phyloP scores from a whole-genome alignment of 352 stramenopile genomes.

The Phytopythium kandeliae region DNA sequence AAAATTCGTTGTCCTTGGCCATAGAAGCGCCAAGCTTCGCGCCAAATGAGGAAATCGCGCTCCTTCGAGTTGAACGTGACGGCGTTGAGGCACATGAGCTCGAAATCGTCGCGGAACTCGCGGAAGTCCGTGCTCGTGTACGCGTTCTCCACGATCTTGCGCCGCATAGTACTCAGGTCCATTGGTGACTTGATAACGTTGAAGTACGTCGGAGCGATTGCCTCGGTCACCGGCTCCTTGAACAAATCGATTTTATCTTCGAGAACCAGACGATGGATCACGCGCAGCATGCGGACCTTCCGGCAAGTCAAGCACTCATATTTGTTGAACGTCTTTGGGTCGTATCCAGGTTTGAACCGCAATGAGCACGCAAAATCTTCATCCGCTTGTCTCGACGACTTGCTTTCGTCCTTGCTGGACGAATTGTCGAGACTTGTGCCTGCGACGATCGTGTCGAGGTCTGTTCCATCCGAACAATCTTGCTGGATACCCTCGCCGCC shows the following conservation, averaged over 20 bases:
- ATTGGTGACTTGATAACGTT: conserved; percentile 92
- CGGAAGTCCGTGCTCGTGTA: conserved; percentile 74
- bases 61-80: conserved; percentile 94
- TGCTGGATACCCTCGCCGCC: not conserved
- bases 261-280: conserved; percentile 45
- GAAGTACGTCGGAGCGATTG: conserved; percentile 91
- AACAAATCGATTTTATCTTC: conserved; percentile 91
- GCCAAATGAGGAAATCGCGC: conserved; percentile 88
- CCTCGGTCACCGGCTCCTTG: conserved; percentile 90
- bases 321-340: conserved; percentile 64
- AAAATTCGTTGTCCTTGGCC: conserved; percentile 70
- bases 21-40: conserved; percentile 91
- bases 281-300: conserved; percentile 65
- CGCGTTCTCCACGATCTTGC: conserved; percentile 57
- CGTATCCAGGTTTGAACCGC: conserved; percentile 58
- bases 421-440: not conserved
- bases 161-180: conserved; percentile 89
- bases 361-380: conserved; percentile 56
- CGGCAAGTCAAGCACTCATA: conserved; percentile 84
- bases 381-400: conserved; percentile 49
- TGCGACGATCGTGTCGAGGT: not conserved
- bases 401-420: conserved; percentile 23
- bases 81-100: conserved; percentile 95
- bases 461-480: not conserved
- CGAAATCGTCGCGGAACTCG: conserved; percentile 89